These are phyloP conservation scores for Hyaloscypha finlandica DNA, from an alignment of 495 filamentous ascomycete species.

Conservation along the genomic window DNA sequence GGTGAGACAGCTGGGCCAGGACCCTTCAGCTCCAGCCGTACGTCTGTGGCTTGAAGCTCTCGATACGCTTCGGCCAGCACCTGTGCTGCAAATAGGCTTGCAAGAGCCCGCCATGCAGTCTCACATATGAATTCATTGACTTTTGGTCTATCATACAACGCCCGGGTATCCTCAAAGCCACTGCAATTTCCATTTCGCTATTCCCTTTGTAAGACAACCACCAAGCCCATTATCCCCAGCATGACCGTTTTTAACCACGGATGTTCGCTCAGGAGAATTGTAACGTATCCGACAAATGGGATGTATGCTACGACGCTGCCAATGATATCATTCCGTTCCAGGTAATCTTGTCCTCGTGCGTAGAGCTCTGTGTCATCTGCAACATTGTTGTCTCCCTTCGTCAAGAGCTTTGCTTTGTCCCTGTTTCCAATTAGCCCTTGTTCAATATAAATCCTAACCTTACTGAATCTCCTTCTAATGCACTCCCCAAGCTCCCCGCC, in stretches of 20 bases:
- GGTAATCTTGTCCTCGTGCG: conserved; percentile 78
- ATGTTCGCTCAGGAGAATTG: conserved; percentile 93
- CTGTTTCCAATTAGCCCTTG: conserved; percentile 32
- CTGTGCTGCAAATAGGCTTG: not conserved
- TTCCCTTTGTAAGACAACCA: conserved; percentile 92
- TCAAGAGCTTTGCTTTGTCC: conserved; percentile 65
- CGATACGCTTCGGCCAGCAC: not conserved
- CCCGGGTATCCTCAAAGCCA: conserved; percentile 32
- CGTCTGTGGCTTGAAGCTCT: conserved; percentile 10
- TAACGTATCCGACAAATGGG: conserved; percentile 95
- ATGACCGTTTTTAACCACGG: conserved; percentile 96
- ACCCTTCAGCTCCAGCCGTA: not conserved
- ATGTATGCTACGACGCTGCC: conserved; percentile 94
- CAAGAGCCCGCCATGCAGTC: not conserved
- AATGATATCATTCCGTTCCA: conserved; percentile 87
- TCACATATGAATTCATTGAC: conserved; percentile 13
- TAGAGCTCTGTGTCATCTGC: conserved; percentile 95
- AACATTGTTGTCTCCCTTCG: conserved; percentile 97
- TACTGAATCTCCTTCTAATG: not conserved
- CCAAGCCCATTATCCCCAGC: conserved; percentile 90
- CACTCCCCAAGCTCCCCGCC: not conserved
- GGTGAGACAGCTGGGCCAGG: not conserved
- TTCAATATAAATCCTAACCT: too few relatives aligned
- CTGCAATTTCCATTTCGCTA: conserved; percentile 35
- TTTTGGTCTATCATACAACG: conserved; percentile 23